A percentile compares a stretch with the other conserved stretches of the same genome.
phyloP scores from a whole-genome alignment of 495 filamentous ascomycete species.

The Stereocaulon alpinum region DNA sequence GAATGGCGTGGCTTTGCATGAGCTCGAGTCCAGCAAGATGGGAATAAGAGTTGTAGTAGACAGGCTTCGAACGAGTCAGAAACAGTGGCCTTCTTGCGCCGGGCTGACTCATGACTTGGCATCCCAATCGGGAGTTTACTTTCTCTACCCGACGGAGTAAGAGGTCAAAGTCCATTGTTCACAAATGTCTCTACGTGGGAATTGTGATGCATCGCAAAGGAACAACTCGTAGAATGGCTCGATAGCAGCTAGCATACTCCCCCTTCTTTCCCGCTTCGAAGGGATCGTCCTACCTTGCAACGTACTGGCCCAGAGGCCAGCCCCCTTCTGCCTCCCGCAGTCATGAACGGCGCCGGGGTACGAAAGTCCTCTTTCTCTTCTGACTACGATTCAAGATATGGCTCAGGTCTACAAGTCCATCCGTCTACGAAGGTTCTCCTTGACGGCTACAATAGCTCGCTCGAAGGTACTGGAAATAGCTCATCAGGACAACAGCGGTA shows the following conservation, averaged over 20 bases:
- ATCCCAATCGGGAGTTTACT: no score
- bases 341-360: conserved; percentile 36
- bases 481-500: background rate
- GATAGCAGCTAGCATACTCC: background rate
- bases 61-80: no score
- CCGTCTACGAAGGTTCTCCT: conserved; percentile 33
- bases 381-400: conserved; percentile 38
- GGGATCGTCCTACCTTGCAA: background rate
- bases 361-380: conserved; percentile 39
- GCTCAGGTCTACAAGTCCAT: conserved; percentile 27
- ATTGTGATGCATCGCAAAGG: no score
- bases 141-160: no score
- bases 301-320: conserved; percentile 6
- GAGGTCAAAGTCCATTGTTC: no score
- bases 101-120: no score
- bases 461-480: conserved; percentile 10
- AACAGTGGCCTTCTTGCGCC: no score
- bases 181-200: no score
- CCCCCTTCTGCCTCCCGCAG: background rate
- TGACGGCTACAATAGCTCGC: conserved; percentile 37
- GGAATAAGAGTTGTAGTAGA: no score
- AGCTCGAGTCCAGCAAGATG: no score
- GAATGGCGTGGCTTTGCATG: no score
- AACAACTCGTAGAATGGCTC: background rate
- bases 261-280: background rate